Evolutionary conservation across 2,329 filamentous ascomycete genomes (phyloP).

Genomic region (Onygenales sp.): DNA sequence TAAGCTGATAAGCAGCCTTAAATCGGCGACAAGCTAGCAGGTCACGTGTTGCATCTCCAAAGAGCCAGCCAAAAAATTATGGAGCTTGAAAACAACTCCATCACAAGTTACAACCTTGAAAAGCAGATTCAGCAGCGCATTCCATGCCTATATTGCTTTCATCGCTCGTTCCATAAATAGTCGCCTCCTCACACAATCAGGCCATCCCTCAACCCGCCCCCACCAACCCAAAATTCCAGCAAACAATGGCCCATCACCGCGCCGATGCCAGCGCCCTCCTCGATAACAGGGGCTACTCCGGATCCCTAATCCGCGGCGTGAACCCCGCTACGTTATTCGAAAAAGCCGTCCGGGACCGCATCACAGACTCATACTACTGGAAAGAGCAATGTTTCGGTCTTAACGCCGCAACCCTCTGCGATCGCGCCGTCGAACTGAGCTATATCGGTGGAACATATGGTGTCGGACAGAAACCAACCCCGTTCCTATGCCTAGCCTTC

Average conservation of each 20-base stretch:
- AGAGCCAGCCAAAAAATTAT: neutral
- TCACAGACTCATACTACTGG: constrained; percentile 93
- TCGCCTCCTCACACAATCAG: neutral
- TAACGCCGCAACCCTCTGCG: constrained; percentile 70
- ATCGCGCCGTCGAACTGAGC: constrained; percentile 75
- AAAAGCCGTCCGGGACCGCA: constrained; percentile 89
- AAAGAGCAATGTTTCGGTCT: constrained; percentile 97
- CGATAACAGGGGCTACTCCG: constrained; percentile 78
- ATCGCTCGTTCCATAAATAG: no score
- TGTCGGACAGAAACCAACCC: constrained; percentile 69
- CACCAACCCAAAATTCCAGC: neutral
- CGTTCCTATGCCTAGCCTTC: constrained; percentile 89
- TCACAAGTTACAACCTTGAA: no score
- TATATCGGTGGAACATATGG: constrained; percentile 87
- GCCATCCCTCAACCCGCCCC: neutral
- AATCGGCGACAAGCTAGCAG: neutral
- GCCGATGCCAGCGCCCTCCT: constrained; percentile 71
- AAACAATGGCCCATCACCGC: constrained; percentile 47
- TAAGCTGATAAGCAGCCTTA: neutral
- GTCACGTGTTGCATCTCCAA: neutral
- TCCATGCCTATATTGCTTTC: no score
- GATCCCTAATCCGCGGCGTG: constrained; percentile 71
- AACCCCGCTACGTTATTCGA: constrained; percentile 96
- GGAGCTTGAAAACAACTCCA: neutral
- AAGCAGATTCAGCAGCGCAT: no score